Conservation (phyloP, 371 early-diverging fungal genomes). For the Fennellomyces sp. region DNA sequence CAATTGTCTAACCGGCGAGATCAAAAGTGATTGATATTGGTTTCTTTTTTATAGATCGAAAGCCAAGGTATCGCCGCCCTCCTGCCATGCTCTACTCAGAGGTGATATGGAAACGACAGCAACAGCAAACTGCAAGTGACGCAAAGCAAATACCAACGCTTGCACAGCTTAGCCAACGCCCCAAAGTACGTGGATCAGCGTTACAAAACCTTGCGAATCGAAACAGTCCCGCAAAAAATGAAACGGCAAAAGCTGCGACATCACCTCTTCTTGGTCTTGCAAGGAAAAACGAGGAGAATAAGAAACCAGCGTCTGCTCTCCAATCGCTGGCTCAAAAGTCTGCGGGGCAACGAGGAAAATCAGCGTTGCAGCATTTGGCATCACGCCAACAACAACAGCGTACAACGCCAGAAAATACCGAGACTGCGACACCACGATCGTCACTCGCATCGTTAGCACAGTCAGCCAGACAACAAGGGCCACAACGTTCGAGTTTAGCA, state of each 20-base stretch:
- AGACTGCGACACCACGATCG: constrained; percentile 8
- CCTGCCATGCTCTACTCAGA: constrained; percentile 19
- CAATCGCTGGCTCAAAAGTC: constrained; percentile 32
- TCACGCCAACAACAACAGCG: constrained; percentile 12
- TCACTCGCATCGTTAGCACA: constrained; percentile 39
- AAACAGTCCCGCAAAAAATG: neutral
- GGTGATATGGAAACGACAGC: neutral
- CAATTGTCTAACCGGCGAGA: no score
- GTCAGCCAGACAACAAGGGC: constrained; percentile 7
- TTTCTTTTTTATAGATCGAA: constrained; percentile 16
- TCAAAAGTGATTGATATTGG: no score
- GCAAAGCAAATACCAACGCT: neutral
- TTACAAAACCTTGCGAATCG: constrained; percentile 13
- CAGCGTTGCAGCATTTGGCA: constrained; percentile 19
- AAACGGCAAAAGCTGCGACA: neutral
- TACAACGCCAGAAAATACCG: neutral
- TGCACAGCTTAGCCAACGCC: neutral
- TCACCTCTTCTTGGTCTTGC: neutral
- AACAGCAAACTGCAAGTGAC: neutral
- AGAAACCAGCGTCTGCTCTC: constrained; percentile 17
- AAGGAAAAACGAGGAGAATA: neutral
- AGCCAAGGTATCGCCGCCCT: constrained; percentile 25
- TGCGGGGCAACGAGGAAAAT: constrained; percentile 6
- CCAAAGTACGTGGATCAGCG: neutral
- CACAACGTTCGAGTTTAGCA: constrained; percentile 14